Evolutionary conservation across 2,329 filamentous ascomycete species (phyloP).

Genomic region (Trichoderma afroharzianum): DNA sequence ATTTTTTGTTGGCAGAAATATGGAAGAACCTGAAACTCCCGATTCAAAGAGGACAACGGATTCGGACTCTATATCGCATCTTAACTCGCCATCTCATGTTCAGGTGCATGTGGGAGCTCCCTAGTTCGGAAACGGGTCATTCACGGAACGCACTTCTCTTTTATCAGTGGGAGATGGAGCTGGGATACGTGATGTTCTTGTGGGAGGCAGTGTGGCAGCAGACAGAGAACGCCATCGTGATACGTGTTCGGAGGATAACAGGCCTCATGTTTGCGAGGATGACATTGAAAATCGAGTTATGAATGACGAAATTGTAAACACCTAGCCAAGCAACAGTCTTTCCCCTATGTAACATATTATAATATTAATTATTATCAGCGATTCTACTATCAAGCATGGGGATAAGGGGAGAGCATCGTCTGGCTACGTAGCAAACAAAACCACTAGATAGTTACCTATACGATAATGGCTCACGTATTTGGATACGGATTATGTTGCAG

Average conservation of each 20-base stretch:
- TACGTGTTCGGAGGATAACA: slow-evolving; percentile 33
- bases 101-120: not conserved
- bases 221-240: slow-evolving; percentile 17
- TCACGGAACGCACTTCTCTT: slow-evolving; percentile 20
- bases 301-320: not conserved
- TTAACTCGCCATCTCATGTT: not conserved
- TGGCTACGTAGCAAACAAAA: not conserved
- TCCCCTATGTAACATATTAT: not conserved
- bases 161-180: slow-evolving; percentile 20
- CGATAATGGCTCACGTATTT: not conserved
- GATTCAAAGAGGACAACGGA: not conserved
- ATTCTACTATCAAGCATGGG: not conserved
- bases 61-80: not conserved
- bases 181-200: slow-evolving; percentile 27
- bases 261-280: slow-evolving; percentile 31
- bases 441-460: not conserved
- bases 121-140: not conserved
- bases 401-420: not conserved
- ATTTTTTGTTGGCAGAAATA: slow-evolving; percentile 28
- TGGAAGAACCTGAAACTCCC: slow-evolving; percentile 18
- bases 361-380: not conserved
- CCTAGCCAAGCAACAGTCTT: not conserved
- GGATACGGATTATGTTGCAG: not conserved
- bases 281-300: slow-evolving; percentile 21
- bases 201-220: slow-evolving; percentile 20